Evolutionary conservation across 495 filamentous ascomycete species (phyloP).

Genomic region (Parmelia sp.): DNA sequence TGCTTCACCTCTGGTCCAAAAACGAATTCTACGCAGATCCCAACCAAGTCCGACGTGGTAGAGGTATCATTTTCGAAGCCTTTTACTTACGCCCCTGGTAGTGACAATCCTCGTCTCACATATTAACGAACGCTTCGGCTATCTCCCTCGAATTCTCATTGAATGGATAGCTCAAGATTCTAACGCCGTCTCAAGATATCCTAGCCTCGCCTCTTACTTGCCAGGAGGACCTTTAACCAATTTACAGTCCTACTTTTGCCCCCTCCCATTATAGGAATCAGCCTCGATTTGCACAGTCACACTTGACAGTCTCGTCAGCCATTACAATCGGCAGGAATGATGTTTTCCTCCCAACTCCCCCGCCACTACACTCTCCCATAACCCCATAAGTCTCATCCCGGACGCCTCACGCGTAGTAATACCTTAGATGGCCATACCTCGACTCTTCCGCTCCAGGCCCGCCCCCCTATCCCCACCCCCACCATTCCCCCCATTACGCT

Average conservation of each 20-base stretch:
- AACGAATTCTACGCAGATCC: too few relatives aligned
- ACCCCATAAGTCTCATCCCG: neutral
- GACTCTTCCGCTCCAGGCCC: too few relatives aligned
- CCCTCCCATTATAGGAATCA: neutral
- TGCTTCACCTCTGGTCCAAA: neutral
- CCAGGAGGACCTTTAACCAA: constrained; percentile 11
- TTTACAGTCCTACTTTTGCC: too few relatives aligned
- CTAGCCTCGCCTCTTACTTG: constrained; percentile 12
- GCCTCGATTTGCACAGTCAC: neutral
- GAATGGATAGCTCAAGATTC: constrained; percentile 9
- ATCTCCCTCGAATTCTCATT: constrained; percentile 12
- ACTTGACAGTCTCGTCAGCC: neutral
- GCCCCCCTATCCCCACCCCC: too few relatives aligned
- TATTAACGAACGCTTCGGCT: constrained; percentile 13
- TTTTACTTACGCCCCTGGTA: neutral
- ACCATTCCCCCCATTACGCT: too few relatives aligned
- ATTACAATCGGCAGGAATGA: constrained; percentile 6
- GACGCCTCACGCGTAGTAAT: too few relatives aligned
- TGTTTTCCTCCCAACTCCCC: constrained; percentile 12
- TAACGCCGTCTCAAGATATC: neutral
- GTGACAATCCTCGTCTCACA: neutral
- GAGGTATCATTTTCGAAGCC: neutral
- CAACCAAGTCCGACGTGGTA: neutral
- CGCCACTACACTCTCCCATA: neutral
- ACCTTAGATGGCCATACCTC: too few relatives aligned